Base-by-base conservation (phyloP, 768 basidiomycete species). In the Lactarius hengduanensis region DNA sequence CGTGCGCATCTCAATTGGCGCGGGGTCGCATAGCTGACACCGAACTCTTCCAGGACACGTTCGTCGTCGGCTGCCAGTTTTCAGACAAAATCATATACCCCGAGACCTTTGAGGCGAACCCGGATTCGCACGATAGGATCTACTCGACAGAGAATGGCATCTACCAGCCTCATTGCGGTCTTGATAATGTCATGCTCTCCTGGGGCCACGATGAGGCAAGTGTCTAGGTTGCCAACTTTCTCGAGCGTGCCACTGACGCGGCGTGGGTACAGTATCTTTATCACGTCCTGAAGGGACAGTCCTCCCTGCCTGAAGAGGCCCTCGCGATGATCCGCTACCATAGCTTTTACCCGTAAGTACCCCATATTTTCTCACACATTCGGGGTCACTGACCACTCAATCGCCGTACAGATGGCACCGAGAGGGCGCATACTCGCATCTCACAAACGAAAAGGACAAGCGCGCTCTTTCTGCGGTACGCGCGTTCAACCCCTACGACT, bases 281-380 rank as follows among this genome's bases (percentile, higher is more conserved):
- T 77, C 79, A 90, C 69, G 87, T 96, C 69, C 78, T 92, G 67
- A 93, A 92, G 76, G 86, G 88, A 70, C 94, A 96, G 74, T 87
- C 86, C 68, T 83, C 82, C 4, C 86, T 96, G 0, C 94, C 94
- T 4, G 82, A 83, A 45, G 94, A 92, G 71, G 94, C 83, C 0
- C 81, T 96, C 34, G 88, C 90, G 9, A 96, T 96, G 94, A 93
- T 96, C 73, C 86, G 94, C 38, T 96, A 92, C 75, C 94, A 96
- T 78, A 92, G 90, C 72, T 96, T 96, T 82, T 96, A 96, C 78
- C 94, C 94, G 77, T 86, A 72, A 59, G 84, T 75, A 11, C 40
- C 22, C 59, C 53, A 13, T 26, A 20, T 16, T 30, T 20, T 16
- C 13, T 30, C 40, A 20, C 20, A 5, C 30, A 41, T 34, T 53